A percentile compares a stretch with the other conserved stretches of the same genome.
Evolutionary conservation across 2,329 filamentous ascomycete species (phyloP).

Genomic region (Aureobasidium sp.): DNA sequence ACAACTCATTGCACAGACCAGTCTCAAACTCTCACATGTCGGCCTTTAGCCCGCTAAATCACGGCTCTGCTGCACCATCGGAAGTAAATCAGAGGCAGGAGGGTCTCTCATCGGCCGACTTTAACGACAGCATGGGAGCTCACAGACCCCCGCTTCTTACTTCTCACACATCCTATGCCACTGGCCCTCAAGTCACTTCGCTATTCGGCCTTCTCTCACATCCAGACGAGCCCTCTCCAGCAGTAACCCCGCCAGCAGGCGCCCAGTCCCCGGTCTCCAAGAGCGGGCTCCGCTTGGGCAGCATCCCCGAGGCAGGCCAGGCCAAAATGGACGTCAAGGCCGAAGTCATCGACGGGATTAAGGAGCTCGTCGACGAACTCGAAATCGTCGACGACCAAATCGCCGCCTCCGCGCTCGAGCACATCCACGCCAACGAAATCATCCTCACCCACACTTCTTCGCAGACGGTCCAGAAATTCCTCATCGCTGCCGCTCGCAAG

Average conservation of each 20-base stretch:
- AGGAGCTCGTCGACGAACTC: conserved; percentile 93
- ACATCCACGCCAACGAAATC: conserved; percentile 89
- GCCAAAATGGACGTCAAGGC: conserved; percentile 64
- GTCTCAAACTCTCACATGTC: conserved; percentile 37
- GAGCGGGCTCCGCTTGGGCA: neutral
- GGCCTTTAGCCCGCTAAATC: conserved; percentile 41
- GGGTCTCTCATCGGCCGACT: neutral
- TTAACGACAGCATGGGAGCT: neutral
- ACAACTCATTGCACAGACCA: conserved; percentile 33
- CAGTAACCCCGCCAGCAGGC: conserved; percentile 46
- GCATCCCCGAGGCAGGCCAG: conserved; percentile 26
- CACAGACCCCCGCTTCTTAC: conserved; percentile 54
- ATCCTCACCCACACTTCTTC: conserved; percentile 86
- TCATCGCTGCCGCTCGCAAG: conserved; percentile 79
- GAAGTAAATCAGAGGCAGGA: neutral
- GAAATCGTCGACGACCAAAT: conserved; percentile 91
- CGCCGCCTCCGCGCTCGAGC: conserved; percentile 76
- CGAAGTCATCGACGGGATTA: conserved; percentile 88
- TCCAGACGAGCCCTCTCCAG: conserved; percentile 39
- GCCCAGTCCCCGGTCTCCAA: conserved; percentile 25
- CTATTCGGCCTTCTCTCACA: conserved; percentile 85
- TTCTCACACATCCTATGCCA: conserved; percentile 57
- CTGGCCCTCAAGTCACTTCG: conserved; percentile 56
- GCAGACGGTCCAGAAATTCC: conserved; percentile 79
- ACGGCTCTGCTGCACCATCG: conserved; percentile 31